Evolutionary conservation across 345 rosid genomes (phyloP).

Genomic region (Mangifera indica): DNA sequence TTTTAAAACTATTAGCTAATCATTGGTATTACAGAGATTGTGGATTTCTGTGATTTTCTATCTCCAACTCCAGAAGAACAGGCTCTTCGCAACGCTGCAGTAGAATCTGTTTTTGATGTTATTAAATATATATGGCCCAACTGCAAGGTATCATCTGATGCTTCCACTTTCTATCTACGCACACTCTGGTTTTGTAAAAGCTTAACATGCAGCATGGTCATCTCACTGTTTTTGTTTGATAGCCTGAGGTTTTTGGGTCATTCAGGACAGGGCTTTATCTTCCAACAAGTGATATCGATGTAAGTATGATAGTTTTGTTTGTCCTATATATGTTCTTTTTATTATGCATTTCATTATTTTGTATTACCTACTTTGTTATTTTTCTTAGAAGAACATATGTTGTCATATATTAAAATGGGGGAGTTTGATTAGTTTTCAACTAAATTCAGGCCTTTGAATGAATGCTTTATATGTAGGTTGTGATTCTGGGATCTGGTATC

Average conservation of each 20-base stretch:
- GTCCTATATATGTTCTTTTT: background rate
- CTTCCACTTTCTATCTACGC: slow-evolving; percentile 4
- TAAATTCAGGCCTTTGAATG: slow-evolving; percentile 9
- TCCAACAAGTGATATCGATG: slow-evolving; percentile 96
- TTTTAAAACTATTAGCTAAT: no score
- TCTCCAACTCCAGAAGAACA: slow-evolving; percentile 78
- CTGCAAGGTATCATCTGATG: slow-evolving; percentile 48
- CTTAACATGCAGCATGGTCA: background rate
- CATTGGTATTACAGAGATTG: slow-evolving; percentile 54
- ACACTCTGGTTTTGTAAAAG: background rate
- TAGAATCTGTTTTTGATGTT: slow-evolving; percentile 56
- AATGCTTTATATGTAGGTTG: slow-evolving; percentile 48
- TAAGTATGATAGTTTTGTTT: slow-evolving; percentile 36
- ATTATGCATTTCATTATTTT: background rate
- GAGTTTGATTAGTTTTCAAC: slow-evolving; percentile 4
- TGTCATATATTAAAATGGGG: background rate
- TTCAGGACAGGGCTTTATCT: slow-evolving; percentile 84
- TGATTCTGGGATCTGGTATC: slow-evolving; percentile 71
- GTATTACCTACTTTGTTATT: background rate
- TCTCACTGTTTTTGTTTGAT: slow-evolving; percentile 24
- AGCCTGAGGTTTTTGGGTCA: slow-evolving; percentile 91
- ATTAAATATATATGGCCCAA: slow-evolving; percentile 85
- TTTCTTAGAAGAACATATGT: background rate
- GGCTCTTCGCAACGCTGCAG: slow-evolving; percentile 58
- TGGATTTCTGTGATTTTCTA: slow-evolving; percentile 77